These are phyloP conservation scores for Colletotrichum costaricense DNA, from an alignment of 2,329 filamentous ascomycete species.

Conservation along the genomic window DNA sequence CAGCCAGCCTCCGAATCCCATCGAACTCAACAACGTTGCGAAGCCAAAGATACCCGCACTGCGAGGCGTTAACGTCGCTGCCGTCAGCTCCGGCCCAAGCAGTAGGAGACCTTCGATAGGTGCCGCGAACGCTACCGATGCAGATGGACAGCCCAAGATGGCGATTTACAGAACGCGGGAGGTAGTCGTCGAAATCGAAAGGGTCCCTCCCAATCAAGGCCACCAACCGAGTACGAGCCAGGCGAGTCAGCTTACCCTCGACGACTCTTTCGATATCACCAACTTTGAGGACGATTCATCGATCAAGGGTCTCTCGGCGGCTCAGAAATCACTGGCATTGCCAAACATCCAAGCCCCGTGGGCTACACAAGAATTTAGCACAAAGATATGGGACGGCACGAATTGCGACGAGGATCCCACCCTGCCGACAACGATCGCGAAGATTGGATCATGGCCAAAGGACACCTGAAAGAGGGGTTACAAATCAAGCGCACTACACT, in stretches of 20 bases:
- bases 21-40: neutral
- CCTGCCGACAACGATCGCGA: constrained; percentile 19
- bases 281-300: neutral
- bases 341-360: constrained; percentile 23
- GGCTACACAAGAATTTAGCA: constrained; percentile 25
- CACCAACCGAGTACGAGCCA: neutral
- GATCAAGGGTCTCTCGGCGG: neutral
- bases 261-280: neutral
- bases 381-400: constrained; percentile 32
- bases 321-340: constrained; percentile 15
- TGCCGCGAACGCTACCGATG: neutral
- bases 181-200: constrained; percentile 28
- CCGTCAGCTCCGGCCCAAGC: constrained; percentile 10
- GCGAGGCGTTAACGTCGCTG: constrained; percentile 17
- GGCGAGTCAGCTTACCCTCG: neutral
- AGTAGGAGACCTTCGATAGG: neutral
- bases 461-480: neutral
- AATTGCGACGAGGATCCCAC: constrained; percentile 29
- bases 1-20: neutral
- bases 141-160: constrained; percentile 30
- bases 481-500: neutral
- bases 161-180: constrained; percentile 26
- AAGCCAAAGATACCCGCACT: neutral
- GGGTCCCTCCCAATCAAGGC: neutral
- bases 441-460: constrained; percentile 12